phyloP scores from a whole-genome alignment of 169 alveolate genomes.

The Cryptosporidium muris region DNA sequence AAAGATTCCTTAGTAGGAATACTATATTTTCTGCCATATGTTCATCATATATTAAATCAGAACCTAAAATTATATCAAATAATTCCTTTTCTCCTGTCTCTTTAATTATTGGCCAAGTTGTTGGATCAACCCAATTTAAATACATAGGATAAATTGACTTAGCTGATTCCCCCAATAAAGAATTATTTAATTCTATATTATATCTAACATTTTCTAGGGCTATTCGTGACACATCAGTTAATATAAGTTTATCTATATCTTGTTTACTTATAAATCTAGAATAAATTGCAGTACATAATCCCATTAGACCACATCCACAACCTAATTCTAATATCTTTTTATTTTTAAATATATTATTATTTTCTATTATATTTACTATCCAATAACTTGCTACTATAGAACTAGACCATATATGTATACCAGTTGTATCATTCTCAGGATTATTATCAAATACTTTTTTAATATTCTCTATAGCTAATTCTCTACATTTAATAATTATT shows the following conservation, averaged over 20 bases:
- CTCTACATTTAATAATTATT: slow-evolving; percentile 40
- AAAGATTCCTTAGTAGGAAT: slow-evolving; percentile 9
- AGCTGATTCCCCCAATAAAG: neutral
- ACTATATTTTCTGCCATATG: slow-evolving; percentile 35
- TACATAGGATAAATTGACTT: slow-evolving; percentile 24
- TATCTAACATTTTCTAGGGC: slow-evolving; percentile 30
- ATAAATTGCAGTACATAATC: slow-evolving; percentile 24
- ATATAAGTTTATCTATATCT: slow-evolving; percentile 2
- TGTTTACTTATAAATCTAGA: slow-evolving; percentile 1
- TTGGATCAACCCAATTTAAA: slow-evolving; percentile 46
- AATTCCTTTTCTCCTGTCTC: neutral
- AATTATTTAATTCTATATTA: slow-evolving; percentile 18
- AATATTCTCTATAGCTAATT: slow-evolving; percentile 34
- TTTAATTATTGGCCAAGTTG: neutral
- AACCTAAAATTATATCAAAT: slow-evolving; percentile 58
- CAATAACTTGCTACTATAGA: slow-evolving; percentile 60
- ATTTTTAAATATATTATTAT: slow-evolving; percentile 6
- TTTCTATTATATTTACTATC: slow-evolving; percentile 17
- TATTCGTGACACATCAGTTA: slow-evolving; percentile 48
- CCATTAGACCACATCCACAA: slow-evolving; percentile 68
- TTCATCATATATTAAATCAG: slow-evolving; percentile 39
- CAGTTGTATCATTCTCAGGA: slow-evolving; percentile 59
- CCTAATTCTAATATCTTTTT: slow-evolving; percentile 46
- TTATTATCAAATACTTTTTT: slow-evolving; percentile 39
- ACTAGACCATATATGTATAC: slow-evolving; percentile 68